These are phyloP conservation scores for Tetrahymena malaccensis DNA, from an alignment of 73 alveolate genomes.

Conservation along the genomic window DNA sequence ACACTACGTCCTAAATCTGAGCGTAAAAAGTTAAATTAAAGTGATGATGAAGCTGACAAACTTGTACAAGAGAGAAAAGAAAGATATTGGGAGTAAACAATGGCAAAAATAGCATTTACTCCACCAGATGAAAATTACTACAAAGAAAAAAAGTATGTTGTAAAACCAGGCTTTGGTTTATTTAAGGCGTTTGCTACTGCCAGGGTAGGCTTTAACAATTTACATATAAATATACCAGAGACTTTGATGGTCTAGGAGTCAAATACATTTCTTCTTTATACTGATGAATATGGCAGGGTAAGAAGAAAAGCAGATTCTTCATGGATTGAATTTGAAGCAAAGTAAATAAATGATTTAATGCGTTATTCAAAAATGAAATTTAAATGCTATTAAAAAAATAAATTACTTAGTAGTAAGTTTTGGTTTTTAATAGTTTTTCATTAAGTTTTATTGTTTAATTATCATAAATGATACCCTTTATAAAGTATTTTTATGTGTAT, in stretches of 20 bases:
- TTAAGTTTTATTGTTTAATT: too few species aligned
- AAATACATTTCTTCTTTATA: conserved; percentile 17
- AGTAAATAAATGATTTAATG: not conserved
- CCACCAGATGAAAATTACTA: conserved; percentile 36
- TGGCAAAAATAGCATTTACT: conserved; percentile 17
- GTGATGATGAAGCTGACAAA: not conserved
- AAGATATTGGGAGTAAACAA: conserved; percentile 30
- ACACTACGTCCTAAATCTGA: not conserved
- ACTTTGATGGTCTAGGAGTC: conserved; percentile 23
- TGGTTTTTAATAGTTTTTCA: too few species aligned
- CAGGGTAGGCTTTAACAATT: conserved; percentile 8
- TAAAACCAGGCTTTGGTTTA: conserved; percentile 10
- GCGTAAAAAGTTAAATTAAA: not conserved
- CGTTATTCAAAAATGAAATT: too few species aligned
- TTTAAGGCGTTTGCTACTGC: conserved; percentile 30
- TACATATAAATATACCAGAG: conserved; percentile 28
- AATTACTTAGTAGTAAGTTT: too few species aligned
- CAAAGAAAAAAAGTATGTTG: not conserved
- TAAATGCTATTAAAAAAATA: too few species aligned
- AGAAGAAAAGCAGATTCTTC: conserved; percentile 32
- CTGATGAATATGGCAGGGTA: conserved; percentile 17
- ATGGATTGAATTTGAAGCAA: conserved; percentile 19
- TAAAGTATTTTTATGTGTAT: too few species aligned
- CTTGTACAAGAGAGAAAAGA: conserved; percentile 4
- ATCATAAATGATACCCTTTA: too few species aligned